Evolutionary conservation across 352 stramenopile species (phyloP), one percentile per base, ranked within the genome.

Genomic region (Peronospora farinosa): DNA sequence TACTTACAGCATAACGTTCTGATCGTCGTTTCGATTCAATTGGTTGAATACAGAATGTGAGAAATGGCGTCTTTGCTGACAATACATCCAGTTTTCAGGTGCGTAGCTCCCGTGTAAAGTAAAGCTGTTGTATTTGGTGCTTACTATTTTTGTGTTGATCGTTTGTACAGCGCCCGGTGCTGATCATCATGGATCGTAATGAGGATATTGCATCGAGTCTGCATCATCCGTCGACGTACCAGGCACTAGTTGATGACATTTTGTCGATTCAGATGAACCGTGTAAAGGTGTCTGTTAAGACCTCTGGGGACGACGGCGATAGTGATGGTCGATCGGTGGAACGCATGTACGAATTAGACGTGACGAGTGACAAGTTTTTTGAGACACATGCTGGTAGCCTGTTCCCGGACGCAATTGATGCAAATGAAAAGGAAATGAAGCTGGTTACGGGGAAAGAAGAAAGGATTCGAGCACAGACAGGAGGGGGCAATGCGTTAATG

Each of bases 151-250:
- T 28, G 16, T 37, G 0, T 38, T 37, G 33, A 5, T 25, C n/a
- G 27, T 23, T 27, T 41, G 7, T 39, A 30, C 21, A 96, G 74
- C 79, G 95, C 49, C 95, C 96, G 0, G 80, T 99, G 15, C 54
- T 99, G 47, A 92, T 99, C 32, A 93, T 99, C 48, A 83, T 98
- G 71, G 95, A 99, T 67, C 94, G 96, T 11, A 98, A 97, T 60
- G 86, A 96, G 67, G 95, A 99, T 67, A 73, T 98, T 17, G 83
- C 96, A 15, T 96, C 93, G 35, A 90, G 89, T 42, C 72, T 98
- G 39, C 84, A 98, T 63, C 96, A 99, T 61, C 93, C 88, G 5
- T 97, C 89, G 30, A 92, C 84, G n/a, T 94, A 95, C 50, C 81
- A 92, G 54, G 93, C 95, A 19, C 73, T 99, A 11, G 89, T 98